Evolutionary conservation across 352 stramenopile genomes (phyloP).

Genomic region (Phytophthora capsici): DNA sequence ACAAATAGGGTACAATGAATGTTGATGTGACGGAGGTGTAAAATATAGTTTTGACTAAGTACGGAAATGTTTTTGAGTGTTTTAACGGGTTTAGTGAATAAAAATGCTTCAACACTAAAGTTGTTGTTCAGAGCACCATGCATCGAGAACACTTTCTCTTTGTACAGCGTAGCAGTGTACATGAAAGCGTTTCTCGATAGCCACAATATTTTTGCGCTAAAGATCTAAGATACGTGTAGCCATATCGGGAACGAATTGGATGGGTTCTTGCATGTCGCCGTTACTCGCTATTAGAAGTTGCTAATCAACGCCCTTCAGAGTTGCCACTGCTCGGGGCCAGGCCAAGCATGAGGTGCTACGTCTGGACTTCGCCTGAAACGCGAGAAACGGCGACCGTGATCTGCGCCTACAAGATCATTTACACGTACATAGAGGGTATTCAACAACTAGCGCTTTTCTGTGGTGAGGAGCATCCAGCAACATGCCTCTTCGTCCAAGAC

Average conservation of each 20-base stretch:
- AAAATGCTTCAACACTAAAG: too few species aligned
- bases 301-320: conserved; percentile 1
- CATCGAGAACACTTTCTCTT: too few species aligned
- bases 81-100: too few species aligned
- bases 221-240: conserved; percentile 1
- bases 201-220: neutral
- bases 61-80: neutral
- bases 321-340: neutral
- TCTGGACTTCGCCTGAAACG: conserved; percentile 12
- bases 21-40: neutral
- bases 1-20: neutral
- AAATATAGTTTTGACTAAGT: neutral
- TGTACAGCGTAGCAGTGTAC: too few species aligned
- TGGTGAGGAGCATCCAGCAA: conserved; percentile 11
- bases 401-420: too few species aligned
- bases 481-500: conserved; percentile 11
- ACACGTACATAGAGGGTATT: too few species aligned
- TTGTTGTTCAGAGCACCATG: too few species aligned
- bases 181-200: too few species aligned
- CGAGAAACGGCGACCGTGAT: conserved; percentile 13
- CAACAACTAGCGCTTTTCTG: neutral
- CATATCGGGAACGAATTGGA: neutral
- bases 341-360: neutral
- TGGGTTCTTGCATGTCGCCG: neutral
- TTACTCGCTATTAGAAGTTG: neutral